Evolutionary conservation across 768 basidiomycete species (phyloP).

Genomic region (Guyanaporus albipodus): DNA sequence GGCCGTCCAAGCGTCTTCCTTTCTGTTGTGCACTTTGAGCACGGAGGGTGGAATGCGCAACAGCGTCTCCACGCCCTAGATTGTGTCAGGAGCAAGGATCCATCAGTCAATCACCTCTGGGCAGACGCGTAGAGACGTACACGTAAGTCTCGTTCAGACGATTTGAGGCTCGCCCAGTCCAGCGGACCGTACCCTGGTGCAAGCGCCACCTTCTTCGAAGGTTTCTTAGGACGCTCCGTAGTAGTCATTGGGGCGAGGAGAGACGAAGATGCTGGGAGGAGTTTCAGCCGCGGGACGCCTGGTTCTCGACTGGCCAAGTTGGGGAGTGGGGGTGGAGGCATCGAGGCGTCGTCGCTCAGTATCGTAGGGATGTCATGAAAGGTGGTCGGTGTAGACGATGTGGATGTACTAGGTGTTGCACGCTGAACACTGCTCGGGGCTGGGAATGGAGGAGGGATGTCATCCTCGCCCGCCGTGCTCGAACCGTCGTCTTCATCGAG

Average conservation of each 20-base stretch:
- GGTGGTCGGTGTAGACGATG: neutral
- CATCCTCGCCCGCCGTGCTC: slow-evolving; percentile 45
- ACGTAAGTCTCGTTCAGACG: slow-evolving; percentile 73
- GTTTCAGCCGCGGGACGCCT: slow-evolving; percentile 26
- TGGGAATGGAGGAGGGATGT: slow-evolving; percentile 72
- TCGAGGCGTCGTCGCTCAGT: slow-evolving; percentile 46
- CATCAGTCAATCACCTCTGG: too few species aligned
- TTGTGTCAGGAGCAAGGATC: neutral
- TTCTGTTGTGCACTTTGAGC: slow-evolving; percentile 75
- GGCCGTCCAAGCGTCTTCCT: slow-evolving; percentile 88
- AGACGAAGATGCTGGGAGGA: slow-evolving; percentile 34
- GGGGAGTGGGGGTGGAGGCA: slow-evolving; percentile 49
- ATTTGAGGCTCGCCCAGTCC: slow-evolving; percentile 90
- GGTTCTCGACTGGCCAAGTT: slow-evolving; percentile 34
- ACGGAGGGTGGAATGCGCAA: slow-evolving; percentile 71
- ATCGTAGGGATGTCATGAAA: slow-evolving; percentile 23
- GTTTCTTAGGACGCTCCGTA: slow-evolving; percentile 51
- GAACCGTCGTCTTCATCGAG: slow-evolving; percentile 38
- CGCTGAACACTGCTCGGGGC: slow-evolving; percentile 70
- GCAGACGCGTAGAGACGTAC: slow-evolving; percentile 54
- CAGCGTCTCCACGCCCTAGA: slow-evolving; percentile 66
- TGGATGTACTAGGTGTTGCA: slow-evolving; percentile 25
- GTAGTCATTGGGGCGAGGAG: slow-evolving; percentile 61
- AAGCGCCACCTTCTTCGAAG: slow-evolving; percentile 80
- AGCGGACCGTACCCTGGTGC: slow-evolving; percentile 88